Conservation (phyloP, 495 filamentous ascomycete species). For the Aspergillus egyptiacus region DNA sequence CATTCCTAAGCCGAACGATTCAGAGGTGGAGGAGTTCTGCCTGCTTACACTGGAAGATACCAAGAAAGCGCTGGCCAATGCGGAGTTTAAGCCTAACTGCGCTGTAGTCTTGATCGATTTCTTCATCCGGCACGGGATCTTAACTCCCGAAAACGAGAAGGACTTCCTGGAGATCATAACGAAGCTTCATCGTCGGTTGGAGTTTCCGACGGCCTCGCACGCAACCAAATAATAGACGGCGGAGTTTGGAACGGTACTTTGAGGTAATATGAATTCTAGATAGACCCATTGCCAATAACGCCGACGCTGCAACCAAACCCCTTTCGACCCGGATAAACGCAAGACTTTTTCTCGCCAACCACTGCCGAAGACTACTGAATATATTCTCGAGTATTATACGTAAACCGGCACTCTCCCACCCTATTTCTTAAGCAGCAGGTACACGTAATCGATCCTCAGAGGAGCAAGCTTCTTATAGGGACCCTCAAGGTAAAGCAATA, state of each 20-base stretch:
- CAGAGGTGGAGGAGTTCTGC: constrained; percentile 83
- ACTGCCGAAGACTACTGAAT: background rate
- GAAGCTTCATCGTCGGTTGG: constrained; percentile 70
- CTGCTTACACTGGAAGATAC: constrained; percentile 71
- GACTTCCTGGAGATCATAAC: constrained; percentile 72
- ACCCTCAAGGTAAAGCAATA: constrained; percentile 84
- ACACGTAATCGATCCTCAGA: constrained; percentile 84
- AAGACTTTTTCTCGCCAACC: constrained; percentile 9
- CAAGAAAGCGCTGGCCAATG: constrained; percentile 58
- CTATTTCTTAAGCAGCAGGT: constrained; percentile 88
- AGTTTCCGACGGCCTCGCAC: constrained; percentile 63
- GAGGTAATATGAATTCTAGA: constrained; percentile 20
- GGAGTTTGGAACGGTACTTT: background rate
- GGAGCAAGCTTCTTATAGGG: constrained; percentile 94
- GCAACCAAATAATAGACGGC: constrained; percentile 5
- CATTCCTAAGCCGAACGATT: constrained; percentile 67
- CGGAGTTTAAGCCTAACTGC: constrained; percentile 93
- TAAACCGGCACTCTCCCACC: background rate
- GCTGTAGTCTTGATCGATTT: constrained; percentile 80
- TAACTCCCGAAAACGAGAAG: constrained; percentile 76
- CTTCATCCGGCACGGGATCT: constrained; percentile 77
- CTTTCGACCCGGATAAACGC: constrained; percentile 12
- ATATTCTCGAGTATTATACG: background rate
- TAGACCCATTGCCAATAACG: constrained; percentile 26
- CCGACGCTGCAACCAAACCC: constrained; percentile 26